A percentile compares a stretch with the other conserved stretches of the same genome.
Evolutionary conservation across 2,329 filamentous ascomycete species (phyloP).

Genomic region (Fusarium lyarnte): DNA sequence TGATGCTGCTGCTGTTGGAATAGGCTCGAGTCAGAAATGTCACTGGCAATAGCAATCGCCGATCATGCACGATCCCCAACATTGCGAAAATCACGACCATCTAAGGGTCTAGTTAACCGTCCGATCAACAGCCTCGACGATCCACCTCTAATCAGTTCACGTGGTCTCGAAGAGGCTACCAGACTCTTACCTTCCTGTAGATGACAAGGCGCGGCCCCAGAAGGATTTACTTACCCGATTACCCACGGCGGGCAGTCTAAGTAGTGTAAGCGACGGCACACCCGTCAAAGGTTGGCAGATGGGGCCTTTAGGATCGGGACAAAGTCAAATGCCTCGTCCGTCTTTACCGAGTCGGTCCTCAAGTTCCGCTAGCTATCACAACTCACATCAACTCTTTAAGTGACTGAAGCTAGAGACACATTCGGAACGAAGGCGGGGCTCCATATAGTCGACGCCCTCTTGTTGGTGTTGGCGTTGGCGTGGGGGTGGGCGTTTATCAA

Average conservation of each 20-base stretch:
- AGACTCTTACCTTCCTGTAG: background rate
- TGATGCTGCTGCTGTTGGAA: constrained; percentile 9
- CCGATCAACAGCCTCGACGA: constrained; percentile 10
- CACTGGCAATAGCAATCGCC: constrained; percentile 9
- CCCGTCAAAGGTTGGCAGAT: constrained; percentile 9
- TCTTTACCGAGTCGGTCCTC: constrained; percentile 25
- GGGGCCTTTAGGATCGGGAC: background rate
- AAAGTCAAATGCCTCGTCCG: constrained; percentile 36
- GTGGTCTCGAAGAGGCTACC: constrained; percentile 14
- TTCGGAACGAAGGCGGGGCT: constrained; percentile 24
- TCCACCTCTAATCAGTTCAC: constrained; percentile 20
- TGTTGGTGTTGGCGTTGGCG: constrained; percentile 13
- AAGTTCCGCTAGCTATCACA: constrained; percentile 1
- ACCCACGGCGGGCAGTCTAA: constrained; percentile 3
- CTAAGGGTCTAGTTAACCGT: background rate
- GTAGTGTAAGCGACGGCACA: constrained; percentile 7
- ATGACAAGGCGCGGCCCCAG: constrained; percentile 10
- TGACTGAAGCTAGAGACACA: constrained; percentile 19
- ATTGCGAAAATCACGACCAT: background rate
- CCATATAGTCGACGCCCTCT: constrained; percentile 26
- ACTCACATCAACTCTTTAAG: constrained; percentile 10
- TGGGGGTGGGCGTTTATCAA: constrained; percentile 13
- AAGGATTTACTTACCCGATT: constrained; percentile 11
- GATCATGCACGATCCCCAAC: constrained; percentile 5
- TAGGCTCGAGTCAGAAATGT: background rate